Base-by-base conservation (phyloP, 139 green algal genomes). In the Chlorella sp. region DNA sequence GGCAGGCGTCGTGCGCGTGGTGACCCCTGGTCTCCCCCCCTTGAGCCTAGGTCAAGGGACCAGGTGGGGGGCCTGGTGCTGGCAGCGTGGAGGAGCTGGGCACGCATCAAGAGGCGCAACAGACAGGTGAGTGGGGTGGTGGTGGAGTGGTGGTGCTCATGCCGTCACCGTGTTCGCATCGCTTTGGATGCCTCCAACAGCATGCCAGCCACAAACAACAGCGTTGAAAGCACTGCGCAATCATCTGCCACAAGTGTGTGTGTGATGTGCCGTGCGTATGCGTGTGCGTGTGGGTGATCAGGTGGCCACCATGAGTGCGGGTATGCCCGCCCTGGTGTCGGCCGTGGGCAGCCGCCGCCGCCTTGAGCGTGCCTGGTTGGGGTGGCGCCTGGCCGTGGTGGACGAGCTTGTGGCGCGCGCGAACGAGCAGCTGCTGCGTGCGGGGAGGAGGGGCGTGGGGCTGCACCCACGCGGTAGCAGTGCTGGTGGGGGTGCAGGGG, bases 341-440 rank as follows among this genome's bases (percentile, higher is more conserved):
- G 68, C 66, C 59, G 51, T 82, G 2, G 77, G 77, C 1, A 49
- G 76, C 72, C 60, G 77, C 5, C 77, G 77, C 33, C 77, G 77
- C 49, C 33, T 76, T 33, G 77, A 82, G 69, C 67, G 77, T 2
- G 77, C 67, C 10, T 82, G 77, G 77, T 68, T 82, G 60, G 72
- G 14, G 2, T 65, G 71, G 77, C 72, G 77, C 17, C 62, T 82
- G 60, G 72, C 63, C 42, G 24, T 67, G n/a, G 61, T 67, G 61
- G 61, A 27, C 61, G 29, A 30, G 61, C 29, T 35, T 26, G n/a
- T 35, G 61, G 61, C 27, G n/a, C 23, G 23, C 27, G 27, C 3
- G 22, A 27, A 67, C 61, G 27, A 17, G 22, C 23, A 17, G 29
- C 4, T 29, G 55, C 61, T 35, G 61, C 23, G 23, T 26, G 61